Evolutionary conservation across 495 filamentous ascomycete species (phyloP), one percentile per base, ranked within the genome.

Genomic region (Hyaloscypha variabilis): DNA sequence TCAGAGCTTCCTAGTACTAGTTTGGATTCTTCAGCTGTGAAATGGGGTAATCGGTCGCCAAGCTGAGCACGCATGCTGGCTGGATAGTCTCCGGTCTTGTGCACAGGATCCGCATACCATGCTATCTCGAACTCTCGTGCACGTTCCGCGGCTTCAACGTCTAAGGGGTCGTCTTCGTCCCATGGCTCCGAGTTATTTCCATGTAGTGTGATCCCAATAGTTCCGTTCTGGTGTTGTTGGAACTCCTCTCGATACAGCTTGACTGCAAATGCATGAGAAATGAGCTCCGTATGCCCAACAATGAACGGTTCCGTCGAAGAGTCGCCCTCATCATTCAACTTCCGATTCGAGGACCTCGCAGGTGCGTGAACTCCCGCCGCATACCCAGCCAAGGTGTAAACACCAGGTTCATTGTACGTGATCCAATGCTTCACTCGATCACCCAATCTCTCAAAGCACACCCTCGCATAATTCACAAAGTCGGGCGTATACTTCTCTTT

Each of bases 51-150:
- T 6, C 88, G 81, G 71, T 88, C 78, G 26, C 89, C 88, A 10
- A 91, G 83, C 74, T 91, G 88, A 73, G 87, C 87, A 62, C 82
- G 81, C 86, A 91, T 90, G 64, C 85, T 87, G 63, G 88, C 88
- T 4, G 89, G 89, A 74, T 92, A 92, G 60, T 82, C 77, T 69
- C 88, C 84, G 10, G 74, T 77, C 46, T 74, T 77, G 64, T 83
- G 83, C 4, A 85, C 84, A 21, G 89, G 88, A 75, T 92, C 88
- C n/a, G 85, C 88, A 67, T 90, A 83, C 90, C 89, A 88, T 29
- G 75, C 78, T 71, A 84, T 87, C 71, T 83, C 77, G 65, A 88
- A 88, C 62, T 73, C 87, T 84, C 65, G 86, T 79, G 75, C 86
- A 85, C 71, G 81, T 79, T 87, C 77, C 67, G 80, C 82, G 6